phyloP scores from a whole-genome alignment of 2,329 filamentous ascomycete genomes.

The Thermomyces lanuginosus region DNA sequence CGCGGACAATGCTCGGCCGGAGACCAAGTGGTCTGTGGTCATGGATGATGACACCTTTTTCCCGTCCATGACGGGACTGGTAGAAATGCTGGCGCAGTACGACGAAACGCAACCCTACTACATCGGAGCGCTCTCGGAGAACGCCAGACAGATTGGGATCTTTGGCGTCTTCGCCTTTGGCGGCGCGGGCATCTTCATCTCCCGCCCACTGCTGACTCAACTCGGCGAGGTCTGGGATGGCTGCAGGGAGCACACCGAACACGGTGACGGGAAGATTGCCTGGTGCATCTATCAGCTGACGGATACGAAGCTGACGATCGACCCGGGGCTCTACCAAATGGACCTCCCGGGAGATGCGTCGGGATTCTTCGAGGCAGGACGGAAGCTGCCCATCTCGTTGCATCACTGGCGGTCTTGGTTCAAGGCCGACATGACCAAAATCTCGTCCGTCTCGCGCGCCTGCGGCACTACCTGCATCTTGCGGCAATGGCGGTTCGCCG shows the following conservation, averaged over 20 bases:
- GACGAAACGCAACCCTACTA: constrained; percentile 37
- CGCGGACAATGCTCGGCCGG: constrained; percentile 26
- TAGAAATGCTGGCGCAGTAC: constrained; percentile 31
- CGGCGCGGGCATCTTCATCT: constrained; percentile 44
- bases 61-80: constrained; percentile 36
- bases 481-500: constrained; percentile 36
- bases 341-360: constrained; percentile 40
- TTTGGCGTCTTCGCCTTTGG: constrained; percentile 47
- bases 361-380: constrained; percentile 45
- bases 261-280: constrained; percentile 41
- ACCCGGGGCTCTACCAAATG: constrained; percentile 42
- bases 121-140: constrained; percentile 43
- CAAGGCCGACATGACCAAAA: constrained; percentile 32
- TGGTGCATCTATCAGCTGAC: constrained; percentile 43
- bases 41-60: constrained; percentile 52
- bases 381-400: constrained; percentile 36
- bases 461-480: constrained; percentile 43
- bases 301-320: constrained; percentile 36
- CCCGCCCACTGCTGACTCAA: constrained; percentile 34
- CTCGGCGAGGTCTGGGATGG: constrained; percentile 33
- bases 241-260: constrained; percentile 32
- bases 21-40: constrained; percentile 40
- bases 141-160: constrained; percentile 33
- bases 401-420: constrained; percentile 52
- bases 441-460: constrained; percentile 34